A percentile compares a stretch with the other conserved stretches of the same genome.
Evolutionary conservation across 1,284 basidiomycete genomes (phyloP).

Genomic region (Leccinum angustisporum): DNA sequence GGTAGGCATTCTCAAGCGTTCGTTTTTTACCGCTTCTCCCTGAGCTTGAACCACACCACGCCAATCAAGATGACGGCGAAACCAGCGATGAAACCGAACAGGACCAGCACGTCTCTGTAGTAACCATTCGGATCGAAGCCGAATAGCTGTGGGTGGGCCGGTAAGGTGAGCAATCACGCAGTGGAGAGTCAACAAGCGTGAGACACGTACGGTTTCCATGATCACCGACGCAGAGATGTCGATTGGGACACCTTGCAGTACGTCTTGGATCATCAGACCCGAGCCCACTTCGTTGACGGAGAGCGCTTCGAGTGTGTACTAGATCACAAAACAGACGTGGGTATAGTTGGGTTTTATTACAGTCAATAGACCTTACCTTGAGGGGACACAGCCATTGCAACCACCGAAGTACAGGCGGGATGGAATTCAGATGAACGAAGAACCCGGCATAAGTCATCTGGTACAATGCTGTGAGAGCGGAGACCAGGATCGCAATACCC

Average conservation of each 20-base stretch:
- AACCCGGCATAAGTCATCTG: constrained; percentile 86
- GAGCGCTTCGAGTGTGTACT: constrained; percentile 81
- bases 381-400: constrained; percentile 75
- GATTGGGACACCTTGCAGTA: constrained; percentile 78
- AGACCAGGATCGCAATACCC: constrained; percentile 85
- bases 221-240: constrained; percentile 77
- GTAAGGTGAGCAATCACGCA: not conserved
- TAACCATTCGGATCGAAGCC: constrained; percentile 78
- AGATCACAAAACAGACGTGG: constrained; percentile 45
- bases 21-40: constrained; percentile 59
- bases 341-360: not conserved
- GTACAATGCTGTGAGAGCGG: constrained; percentile 73
- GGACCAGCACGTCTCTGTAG: constrained; percentile 81
- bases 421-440: constrained; percentile 78
- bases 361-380: constrained; percentile 34
- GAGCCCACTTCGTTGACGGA: constrained; percentile 86
- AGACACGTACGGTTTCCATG: constrained; percentile 68
- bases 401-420: constrained; percentile 85
- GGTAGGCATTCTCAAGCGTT: not conserved
- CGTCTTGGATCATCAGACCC: constrained; percentile 81
- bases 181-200: not conserved
- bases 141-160: constrained; percentile 55
- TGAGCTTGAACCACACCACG: constrained; percentile 71
- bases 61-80: constrained; percentile 69
- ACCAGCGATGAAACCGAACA: constrained; percentile 82